Percentiles rank a stretch among this genome's conserved stretches.
Conservation (phyloP, 2,329 filamentous ascomycete species). For the Monosporascus sp. region DNA sequence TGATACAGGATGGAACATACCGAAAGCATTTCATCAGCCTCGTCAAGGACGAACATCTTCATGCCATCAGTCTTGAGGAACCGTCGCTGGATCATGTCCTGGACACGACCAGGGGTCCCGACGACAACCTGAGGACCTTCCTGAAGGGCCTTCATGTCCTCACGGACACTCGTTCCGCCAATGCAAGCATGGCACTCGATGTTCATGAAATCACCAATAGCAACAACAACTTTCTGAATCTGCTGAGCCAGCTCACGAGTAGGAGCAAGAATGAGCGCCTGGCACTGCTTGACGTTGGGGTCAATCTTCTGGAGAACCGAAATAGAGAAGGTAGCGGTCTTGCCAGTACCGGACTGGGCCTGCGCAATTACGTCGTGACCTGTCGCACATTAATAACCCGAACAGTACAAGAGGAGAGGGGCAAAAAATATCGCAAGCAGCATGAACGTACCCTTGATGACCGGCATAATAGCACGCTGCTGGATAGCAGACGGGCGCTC, state of each 20-base stretch:
- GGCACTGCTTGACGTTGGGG: conserved; percentile 88
- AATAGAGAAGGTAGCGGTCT: conserved; percentile 99
- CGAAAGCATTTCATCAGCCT: conserved; percentile 99
- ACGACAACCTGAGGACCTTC: conserved; percentile 97
- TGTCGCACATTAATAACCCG: conserved; percentile 29
- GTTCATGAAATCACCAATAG: conserved; percentile 99
- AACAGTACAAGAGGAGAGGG: conserved; percentile 2
- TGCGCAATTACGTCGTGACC: conserved; percentile 99
- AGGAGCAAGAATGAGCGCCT: conserved; percentile 95
- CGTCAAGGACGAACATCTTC: conserved; percentile 99
- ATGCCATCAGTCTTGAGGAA: conserved; percentile 95
- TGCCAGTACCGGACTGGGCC: conserved; percentile 99
- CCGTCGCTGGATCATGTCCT: conserved; percentile 99
- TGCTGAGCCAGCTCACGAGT: conserved; percentile 98
- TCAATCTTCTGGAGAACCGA: conserved; percentile 99
- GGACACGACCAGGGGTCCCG: conserved; percentile 95
- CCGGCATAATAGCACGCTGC: conserved; percentile 99
- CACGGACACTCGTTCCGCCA: conserved; percentile 94
- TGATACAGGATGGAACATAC: conserved; percentile 40
- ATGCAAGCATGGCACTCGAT: conserved; percentile 99
- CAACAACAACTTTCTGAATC: conserved; percentile 98
- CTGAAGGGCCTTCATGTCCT: conserved; percentile 96
- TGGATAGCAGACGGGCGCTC: conserved; percentile 99
- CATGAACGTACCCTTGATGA: conserved; percentile 86
- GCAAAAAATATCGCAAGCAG: background rate